phyloP scores from a whole-genome alignment of 305 asterid species.

The Petunia hybrid region DNA sequence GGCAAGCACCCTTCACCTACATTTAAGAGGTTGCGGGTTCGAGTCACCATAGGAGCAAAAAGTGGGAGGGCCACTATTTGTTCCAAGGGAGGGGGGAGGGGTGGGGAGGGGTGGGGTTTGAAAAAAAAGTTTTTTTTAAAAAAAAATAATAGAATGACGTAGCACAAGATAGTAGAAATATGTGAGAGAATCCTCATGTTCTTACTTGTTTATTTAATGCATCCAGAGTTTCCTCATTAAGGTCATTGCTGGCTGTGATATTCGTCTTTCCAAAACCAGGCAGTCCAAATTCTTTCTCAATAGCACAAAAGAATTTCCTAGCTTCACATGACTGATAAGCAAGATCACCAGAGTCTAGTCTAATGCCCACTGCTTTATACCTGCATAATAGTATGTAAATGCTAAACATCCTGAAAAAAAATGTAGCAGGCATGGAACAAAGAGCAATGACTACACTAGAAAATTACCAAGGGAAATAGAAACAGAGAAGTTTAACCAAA shows the following conservation, averaged over 20 bases:
- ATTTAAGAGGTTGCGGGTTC: no score
- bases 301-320: conserved; percentile 71
- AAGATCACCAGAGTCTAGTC: conserved; percentile 99
- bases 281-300: conserved; percentile 82
- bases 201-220: conserved; percentile 96
- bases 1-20: no score
- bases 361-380: conserved; percentile 89
- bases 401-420: conserved; percentile 32
- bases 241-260: conserved; percentile 98
- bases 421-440: not conserved
- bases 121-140: no score
- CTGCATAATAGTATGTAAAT: conserved; percentile 51
- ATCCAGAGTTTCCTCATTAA: conserved; percentile 98
- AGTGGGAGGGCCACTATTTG: no score
- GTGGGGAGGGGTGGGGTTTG: no score
- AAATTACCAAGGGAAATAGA: conserved; percentile 18
- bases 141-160: not conserved
- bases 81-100: no score
- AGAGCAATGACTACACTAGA: conserved; percentile 1
- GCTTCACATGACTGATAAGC: conserved; percentile 90
- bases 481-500: not conserved
- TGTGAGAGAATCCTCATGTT: conserved; percentile 23
- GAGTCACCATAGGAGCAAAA: no score
- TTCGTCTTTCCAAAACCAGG: conserved; percentile 70
- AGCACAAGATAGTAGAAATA: conserved; percentile 8